A percentile compares a stretch with the other conserved stretches of the same genome.
Conservation (phyloP, 192 early-diverging fungal genomes). For the Gryganskiella cystojenkinii region DNA sequence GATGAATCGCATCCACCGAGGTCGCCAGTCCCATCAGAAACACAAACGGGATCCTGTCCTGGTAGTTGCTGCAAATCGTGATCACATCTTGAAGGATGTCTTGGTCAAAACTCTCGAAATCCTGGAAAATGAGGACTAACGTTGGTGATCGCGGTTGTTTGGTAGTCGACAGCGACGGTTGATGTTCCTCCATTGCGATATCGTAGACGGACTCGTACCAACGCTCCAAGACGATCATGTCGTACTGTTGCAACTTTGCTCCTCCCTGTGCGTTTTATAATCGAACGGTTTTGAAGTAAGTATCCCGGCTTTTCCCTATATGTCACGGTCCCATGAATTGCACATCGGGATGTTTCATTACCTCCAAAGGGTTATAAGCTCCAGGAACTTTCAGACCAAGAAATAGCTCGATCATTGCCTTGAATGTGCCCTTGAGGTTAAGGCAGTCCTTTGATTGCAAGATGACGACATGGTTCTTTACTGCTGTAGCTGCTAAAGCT, state of each 20-base stretch:
- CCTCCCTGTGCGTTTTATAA: too few relatives aligned
- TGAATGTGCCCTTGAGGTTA: conserved; percentile 68
- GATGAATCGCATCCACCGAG: conserved; percentile 82
- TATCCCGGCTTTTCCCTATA: too few relatives aligned
- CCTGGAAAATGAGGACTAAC: conserved; percentile 83
- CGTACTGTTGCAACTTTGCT: conserved; percentile 62
- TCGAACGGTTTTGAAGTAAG: neutral
- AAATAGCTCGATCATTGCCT: conserved; percentile 78
- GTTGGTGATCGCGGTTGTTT: conserved; percentile 26
- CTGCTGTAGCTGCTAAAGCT: neutral
- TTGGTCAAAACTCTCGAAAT: conserved; percentile 87
- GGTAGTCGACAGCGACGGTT: neutral
- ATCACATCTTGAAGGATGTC: conserved; percentile 80
- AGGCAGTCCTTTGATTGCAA: conserved; percentile 78
- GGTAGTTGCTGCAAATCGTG: conserved; percentile 77
- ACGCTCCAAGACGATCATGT: conserved; percentile 71
- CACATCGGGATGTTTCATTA: conserved; percentile 3
- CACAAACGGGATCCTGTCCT: conserved; percentile 77
- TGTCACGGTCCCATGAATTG: neutral
- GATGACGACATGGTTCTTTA: conserved; percentile 64
- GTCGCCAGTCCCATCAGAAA: conserved; percentile 90
- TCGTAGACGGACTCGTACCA: conserved; percentile 68
- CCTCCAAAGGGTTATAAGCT: conserved; percentile 50
- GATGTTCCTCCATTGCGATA: neutral
- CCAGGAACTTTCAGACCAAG: conserved; percentile 44